Evolutionary conservation across 257 asterid species (phyloP), one percentile per base, ranked within the genome.

Genomic region (Rubia yunnanensis): DNA sequence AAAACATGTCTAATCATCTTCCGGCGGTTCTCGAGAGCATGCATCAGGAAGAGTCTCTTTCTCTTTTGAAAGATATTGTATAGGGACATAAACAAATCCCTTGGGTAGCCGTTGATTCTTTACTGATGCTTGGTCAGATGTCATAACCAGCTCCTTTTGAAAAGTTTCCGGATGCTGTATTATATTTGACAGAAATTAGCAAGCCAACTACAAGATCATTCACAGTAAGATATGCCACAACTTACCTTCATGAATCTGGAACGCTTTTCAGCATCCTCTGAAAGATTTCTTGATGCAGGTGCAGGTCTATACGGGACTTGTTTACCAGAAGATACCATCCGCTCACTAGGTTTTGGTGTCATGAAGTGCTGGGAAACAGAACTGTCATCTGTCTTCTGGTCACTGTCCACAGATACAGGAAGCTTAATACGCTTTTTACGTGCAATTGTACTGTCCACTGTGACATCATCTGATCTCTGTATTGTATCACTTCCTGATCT

Each of bases 121-220:
- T 85, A 86, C 70, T 5, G 96, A 77, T 60, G 98, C 96, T 81
- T 88, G 96, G 78, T 91, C 96, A 28, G 98, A 88, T 49, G 98
- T 91, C 96, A 91, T 88, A 41, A 85, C 75, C 31, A 92, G 79
- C 83, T 92, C 98, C 72, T 85, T 88, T 54, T 80, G 96, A 68
- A 92, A 85, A 18, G 92, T 85, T 75, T 89, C 98, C 7, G 77
- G 58, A 72, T 84, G 83, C 94, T 88, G 86, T 63, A 75, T 59
- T 41, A 57, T 64, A 24, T 27, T 41, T 5, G 35, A 35, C 49
- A 58, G 28, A 28, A 41, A 49, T 56, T 63, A 70, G 52, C 10
- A 61, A 17, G 39, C 17, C 44, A 26, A 28, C 8, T 11, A 10
- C 30, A 63, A 27, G 68, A 64, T 39, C 34, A 17, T 15, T 13